Evolutionary conservation across 2,329 filamentous ascomycete species (phyloP).

Genomic region (Diaporthe sp.): DNA sequence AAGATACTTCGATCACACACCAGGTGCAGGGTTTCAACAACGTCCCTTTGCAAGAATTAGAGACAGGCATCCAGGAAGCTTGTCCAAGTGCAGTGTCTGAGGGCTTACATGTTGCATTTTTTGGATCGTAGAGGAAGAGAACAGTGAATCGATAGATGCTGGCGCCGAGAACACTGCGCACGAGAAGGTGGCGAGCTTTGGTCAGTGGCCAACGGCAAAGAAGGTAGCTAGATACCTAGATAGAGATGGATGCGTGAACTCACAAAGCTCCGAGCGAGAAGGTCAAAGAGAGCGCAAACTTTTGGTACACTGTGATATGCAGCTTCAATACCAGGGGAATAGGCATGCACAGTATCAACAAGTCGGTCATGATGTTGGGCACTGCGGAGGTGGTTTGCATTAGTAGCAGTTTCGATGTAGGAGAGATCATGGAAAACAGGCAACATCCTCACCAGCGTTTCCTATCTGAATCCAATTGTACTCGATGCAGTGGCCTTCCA

Average conservation of each 20-base stretch:
- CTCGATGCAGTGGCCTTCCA: background rate
- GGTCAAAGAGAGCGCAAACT: background rate
- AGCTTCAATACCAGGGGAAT: background rate
- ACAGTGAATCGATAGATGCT: background rate
- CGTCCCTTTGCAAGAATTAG: background rate
- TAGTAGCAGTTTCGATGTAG: background rate
- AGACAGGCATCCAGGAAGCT: background rate
- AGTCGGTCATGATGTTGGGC: background rate
- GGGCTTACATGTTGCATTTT: background rate
- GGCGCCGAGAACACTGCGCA: background rate
- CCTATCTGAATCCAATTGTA: conserved; percentile 2
- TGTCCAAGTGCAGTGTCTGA: background rate
- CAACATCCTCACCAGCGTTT: background rate
- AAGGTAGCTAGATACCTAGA: background rate
- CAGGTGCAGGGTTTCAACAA: background rate
- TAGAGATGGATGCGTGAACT: conserved; percentile 1
- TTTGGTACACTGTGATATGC: background rate
- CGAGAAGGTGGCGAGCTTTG: background rate
- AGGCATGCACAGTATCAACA: background rate
- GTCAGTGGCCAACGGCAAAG: background rate
- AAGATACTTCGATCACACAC: conserved; percentile 1
- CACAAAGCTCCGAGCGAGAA: conserved; percentile 1
- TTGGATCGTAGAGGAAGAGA: background rate
- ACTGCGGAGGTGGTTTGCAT: conserved; percentile 1
- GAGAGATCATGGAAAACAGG: background rate